Evolutionary conservation across 176 grass and related monocot species (phyloP).

Genomic region (Poa pratensis): DNA sequence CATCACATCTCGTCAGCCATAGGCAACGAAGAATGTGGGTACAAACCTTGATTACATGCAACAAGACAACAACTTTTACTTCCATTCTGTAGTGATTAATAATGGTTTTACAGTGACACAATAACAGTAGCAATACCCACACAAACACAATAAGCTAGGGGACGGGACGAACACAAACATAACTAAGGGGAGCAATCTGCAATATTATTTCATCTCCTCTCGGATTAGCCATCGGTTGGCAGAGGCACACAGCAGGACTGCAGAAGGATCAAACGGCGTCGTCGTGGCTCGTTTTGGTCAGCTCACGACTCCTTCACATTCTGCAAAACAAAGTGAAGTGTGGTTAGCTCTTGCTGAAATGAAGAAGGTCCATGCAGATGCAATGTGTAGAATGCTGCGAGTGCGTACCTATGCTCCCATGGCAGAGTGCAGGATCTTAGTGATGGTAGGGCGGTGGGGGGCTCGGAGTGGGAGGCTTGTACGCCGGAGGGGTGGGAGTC

Average conservation of each 20-base stretch:
- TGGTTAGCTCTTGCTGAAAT: background rate
- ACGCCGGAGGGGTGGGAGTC: conserved; percentile 1
- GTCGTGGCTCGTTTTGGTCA: conserved; percentile 31
- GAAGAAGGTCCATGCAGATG: background rate
- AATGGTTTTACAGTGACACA: conserved; percentile 31
- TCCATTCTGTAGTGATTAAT: conserved; percentile 34
- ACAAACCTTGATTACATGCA: background rate
- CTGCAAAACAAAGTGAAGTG: conserved; percentile 3
- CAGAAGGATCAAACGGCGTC: background rate
- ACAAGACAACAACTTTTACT: background rate
- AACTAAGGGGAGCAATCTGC: conserved; percentile 24
- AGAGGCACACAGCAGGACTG: background rate
- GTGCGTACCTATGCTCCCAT: conserved; percentile 35
- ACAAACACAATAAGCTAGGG: background rate
- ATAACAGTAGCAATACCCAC: conserved; percentile 19
- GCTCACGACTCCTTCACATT: conserved; percentile 4
- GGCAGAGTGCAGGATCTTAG: background rate
- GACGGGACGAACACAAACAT: conserved; percentile 7
- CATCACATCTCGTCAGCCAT: conserved; percentile 2
- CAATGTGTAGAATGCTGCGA: background rate
- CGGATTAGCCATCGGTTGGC: conserved; percentile 12
- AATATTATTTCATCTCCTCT: conserved; percentile 41
- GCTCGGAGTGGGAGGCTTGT: conserved; percentile 23
- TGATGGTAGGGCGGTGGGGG: conserved; percentile 63
- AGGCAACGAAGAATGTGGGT: background rate